Base-by-base conservation (phyloP, 179 eudicot genomes). In the Actinidia arguta region DNA sequence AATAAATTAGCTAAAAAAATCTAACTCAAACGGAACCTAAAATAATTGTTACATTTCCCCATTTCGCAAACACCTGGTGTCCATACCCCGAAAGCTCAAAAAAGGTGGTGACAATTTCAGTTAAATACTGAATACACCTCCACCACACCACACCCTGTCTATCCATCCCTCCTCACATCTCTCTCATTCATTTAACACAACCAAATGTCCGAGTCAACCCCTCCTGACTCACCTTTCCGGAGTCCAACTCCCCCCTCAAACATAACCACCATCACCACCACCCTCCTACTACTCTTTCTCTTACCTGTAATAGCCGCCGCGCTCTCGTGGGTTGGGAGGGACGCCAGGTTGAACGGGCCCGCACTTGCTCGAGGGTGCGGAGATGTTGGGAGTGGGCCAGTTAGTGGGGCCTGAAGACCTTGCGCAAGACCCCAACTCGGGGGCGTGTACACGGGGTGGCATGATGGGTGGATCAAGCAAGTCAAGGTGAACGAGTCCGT, bases 391-490 rank as follows among this genome's bases (percentile, higher is more conserved):
- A 24, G 75, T 75, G 3, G 97, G 94, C 16, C 75, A 73, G 51
- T 11, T 95, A 54, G 20, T 36, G 75, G 96, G 88, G 1, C 97
- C 98, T 5, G 99, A 96, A 77, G 98, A 96, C 68, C 59, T 96
- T 6, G 92, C 86, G 3, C 95, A 87, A 36, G 97, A 96, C 66
- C 83, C 89, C 0, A 73, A 59, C 9, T 81, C 85, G 1, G 74
- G 90, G 47, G 44, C 3, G 48, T 95, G 2, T 96, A 95, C 82
- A 92, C 98, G 8, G 94, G 98, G 1, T 91, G 98, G 66, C 83
- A 1, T 4, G 99, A 96, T 75, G 99, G 99, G 78, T 96, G 97
- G 99, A 58, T 96, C 55, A 95, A 90, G 87, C 88, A 91, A 75
- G 88, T 96, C 75, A 78, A 50, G 31, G 63, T 88, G 67, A 84